Evolutionary conservation across 2,329 filamentous ascomycete species (phyloP), one percentile per base, ranked within the genome.

Genomic region (Xenoacremonium recifei): DNA sequence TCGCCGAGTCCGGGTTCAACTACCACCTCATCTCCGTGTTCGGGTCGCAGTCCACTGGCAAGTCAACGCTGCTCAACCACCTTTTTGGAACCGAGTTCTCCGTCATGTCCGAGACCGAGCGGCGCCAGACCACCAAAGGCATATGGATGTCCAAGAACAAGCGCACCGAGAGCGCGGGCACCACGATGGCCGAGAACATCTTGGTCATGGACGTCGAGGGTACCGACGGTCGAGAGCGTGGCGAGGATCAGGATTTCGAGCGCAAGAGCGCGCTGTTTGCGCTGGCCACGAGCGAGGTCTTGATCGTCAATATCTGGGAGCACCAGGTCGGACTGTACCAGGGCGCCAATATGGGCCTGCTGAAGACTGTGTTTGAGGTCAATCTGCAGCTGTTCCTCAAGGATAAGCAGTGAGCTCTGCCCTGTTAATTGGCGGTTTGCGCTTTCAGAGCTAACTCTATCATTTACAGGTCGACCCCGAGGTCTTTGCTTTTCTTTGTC

Each of bases 111-210:
- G 93, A 99, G 76, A 78, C 83, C 49, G 90, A 96, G 67, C 82
- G 93, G 51, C 84, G 90, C 48, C 93, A 99, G 76, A 99, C 93
- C 0, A 99, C 93, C 33, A 99, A 97, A 75, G 93, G 93, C 62
- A 99, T 99, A 64, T 99, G 93, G 93, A 86, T 99, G 85, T 95
- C 91, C 51, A 95, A 96, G 74, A 97, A 97, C 70, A 96, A 95
- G 73, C 76, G 77, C 54, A 67, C 71, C 51, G 65, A 71, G 43
- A 73, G 69, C 42, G 69, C 66, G 36, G 69, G 70, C 37, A 64
- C 64, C 51, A 74, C 73, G 51, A 96, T 97, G 90, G 91, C 92
- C 40, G 89, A 96, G 59, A 99, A 99, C 67, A 96, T 99, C 58
- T 75, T 99, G 49, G 93, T 99, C 56, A 99, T 99, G 93, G 93